Evolutionary conservation across 129 eudicot species (phyloP).

Genomic region (Escallonia herrerae): DNA sequence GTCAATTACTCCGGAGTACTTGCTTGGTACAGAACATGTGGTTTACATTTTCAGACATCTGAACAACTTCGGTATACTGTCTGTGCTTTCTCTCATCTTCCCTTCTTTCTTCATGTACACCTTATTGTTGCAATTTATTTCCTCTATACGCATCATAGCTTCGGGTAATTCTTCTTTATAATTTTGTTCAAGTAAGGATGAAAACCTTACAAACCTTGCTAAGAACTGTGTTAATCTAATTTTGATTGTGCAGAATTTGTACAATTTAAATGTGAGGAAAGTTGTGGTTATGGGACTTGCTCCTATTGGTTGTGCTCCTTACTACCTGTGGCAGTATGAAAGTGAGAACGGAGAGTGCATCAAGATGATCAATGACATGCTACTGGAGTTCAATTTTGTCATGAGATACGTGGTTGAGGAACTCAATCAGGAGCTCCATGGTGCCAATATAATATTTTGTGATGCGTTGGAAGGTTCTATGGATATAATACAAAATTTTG

Average conservation of each 20-base stretch:
- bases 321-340: slow-evolving; percentile 69
- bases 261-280: slow-evolving; percentile 70
- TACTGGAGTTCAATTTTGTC: slow-evolving; percentile 81
- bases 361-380: slow-evolving; percentile 69
- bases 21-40: too few species aligned
- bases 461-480: slow-evolving; percentile 73
- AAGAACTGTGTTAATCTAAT: not conserved
- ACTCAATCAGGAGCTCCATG: slow-evolving; percentile 57
- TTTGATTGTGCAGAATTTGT: slow-evolving; percentile 49
- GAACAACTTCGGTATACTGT: too few species aligned
- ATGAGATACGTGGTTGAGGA: slow-evolving; percentile 72
- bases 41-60: too few species aligned
- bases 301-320: slow-evolving; percentile 93
- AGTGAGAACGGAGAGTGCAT: slow-evolving; percentile 71
- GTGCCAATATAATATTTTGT: slow-evolving; percentile 60
- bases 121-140: too few species aligned
- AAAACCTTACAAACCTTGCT: not conserved
- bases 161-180: not conserved
- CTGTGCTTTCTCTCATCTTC: too few species aligned
- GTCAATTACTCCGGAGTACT: too few species aligned
- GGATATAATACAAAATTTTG: slow-evolving; percentile 65
- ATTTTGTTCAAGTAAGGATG: not conserved
- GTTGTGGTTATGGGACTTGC: slow-evolving; percentile 92
- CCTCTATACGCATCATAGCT: too few species aligned
- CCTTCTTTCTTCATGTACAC: too few species aligned